Percentiles rank a stretch among this genome's conserved stretches.
phyloP scores from a whole-genome alignment of 2,329 filamentous ascomycete genomes.

The Botrytis cinerea region DNA sequence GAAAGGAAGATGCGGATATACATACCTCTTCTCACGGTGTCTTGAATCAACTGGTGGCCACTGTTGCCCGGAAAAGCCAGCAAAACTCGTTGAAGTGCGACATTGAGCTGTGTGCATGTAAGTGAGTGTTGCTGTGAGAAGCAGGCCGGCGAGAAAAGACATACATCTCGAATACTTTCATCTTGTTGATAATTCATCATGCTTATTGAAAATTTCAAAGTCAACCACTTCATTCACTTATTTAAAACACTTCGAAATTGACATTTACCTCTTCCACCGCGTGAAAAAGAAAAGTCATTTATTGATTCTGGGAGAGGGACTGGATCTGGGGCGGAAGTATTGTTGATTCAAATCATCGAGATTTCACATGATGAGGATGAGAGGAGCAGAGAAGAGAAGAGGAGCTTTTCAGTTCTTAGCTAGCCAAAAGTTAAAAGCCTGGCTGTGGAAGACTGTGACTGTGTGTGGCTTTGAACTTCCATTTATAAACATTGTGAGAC shows the following conservation, averaged over 20 bases:
- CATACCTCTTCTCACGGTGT: constrained; percentile 22
- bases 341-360: not conserved
- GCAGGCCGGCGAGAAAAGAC: not conserved
- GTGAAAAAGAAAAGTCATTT: constrained; percentile 20
- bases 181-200: constrained; percentile 25
- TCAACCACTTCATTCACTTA: not conserved
- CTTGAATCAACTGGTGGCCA: constrained; percentile 22
- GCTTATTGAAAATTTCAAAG: not conserved
- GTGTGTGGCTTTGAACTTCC: constrained; percentile 1
- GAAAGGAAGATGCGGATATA: not conserved
- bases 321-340: not conserved
- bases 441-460: not conserved
- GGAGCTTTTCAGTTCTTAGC: constrained; percentile 5
- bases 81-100: constrained; percentile 22
- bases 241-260: not conserved
- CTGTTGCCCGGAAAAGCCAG: constrained; percentile 21
- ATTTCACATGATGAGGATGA: constrained; percentile 11
- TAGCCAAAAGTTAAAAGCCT: not conserved
- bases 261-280: constrained; percentile 8
- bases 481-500: not conserved
- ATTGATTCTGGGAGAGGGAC: not conserved
- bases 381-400: not conserved
- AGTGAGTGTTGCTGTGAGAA: not conserved
- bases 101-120: constrained; percentile 12
- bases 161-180: constrained; percentile 21